These are phyloP conservation scores for Nidularia sp. DNA, from an alignment of 768 basidiomycete genomes.

Conservation along the genomic window DNA sequence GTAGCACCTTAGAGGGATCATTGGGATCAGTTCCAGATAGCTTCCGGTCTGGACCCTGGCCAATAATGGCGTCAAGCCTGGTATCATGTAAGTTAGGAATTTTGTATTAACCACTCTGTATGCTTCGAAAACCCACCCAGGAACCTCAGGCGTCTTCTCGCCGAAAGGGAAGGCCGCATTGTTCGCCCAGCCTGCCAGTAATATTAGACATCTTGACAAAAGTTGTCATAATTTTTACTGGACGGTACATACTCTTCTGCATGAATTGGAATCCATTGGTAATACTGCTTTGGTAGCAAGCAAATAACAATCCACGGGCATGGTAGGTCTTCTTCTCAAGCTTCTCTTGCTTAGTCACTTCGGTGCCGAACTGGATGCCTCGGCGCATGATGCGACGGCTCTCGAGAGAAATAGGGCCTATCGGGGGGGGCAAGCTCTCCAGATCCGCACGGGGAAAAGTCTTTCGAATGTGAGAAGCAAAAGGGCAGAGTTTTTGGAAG, in stretches of 20 bases:
- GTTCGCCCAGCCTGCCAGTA: constrained; percentile 1
- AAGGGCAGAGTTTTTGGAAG: constrained; percentile 3
- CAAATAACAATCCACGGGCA: not conserved
- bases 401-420: not conserved
- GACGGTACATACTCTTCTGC: not conserved
- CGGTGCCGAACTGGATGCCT: constrained; percentile 1
- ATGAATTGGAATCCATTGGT: not conserved
- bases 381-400: constrained; percentile 1
- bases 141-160: not conserved
- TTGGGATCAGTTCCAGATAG: constrained; percentile 3
- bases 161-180: not conserved
- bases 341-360: constrained; percentile 1
- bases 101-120: not conserved
- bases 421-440: too few relatives aligned
- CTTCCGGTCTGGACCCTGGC: not conserved
- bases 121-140: not conserved
- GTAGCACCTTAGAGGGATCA: not conserved
- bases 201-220: too few relatives aligned
- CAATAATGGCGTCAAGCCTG: constrained; percentile 1
- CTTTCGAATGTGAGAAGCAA: constrained; percentile 3
- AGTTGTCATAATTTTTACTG: not conserved
- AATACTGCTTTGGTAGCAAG: constrained; percentile 1
- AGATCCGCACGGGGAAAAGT: constrained; percentile 1
- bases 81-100: not conserved
- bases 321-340: not conserved